phyloP scores from a whole-genome alignment of 2,329 filamentous ascomycete genomes.

The Exophiala sp. region DNA sequence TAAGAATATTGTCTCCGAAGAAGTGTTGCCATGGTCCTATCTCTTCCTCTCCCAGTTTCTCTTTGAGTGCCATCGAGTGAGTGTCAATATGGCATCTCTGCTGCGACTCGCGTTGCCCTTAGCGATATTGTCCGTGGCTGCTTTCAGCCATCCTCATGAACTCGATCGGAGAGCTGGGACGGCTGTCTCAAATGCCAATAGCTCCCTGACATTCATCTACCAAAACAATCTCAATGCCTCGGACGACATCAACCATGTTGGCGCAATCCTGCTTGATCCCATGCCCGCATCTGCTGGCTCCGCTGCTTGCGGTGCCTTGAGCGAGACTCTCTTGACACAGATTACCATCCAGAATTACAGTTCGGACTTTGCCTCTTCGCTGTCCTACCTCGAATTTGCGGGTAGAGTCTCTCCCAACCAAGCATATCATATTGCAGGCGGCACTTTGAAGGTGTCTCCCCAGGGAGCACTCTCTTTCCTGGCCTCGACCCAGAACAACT shows the following conservation, averaged over 20 bases:
- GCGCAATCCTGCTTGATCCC: slow-evolving; percentile 50
- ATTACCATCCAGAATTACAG: slow-evolving; percentile 41
- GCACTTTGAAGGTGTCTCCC: slow-evolving; percentile 36
- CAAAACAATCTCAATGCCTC: slow-evolving; percentile 55
- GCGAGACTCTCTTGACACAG: slow-evolving; percentile 47
- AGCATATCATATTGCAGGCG: slow-evolving; percentile 44
- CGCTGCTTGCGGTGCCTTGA: slow-evolving; percentile 45
- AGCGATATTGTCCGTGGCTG: slow-evolving; percentile 1
- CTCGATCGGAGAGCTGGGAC: background rate
- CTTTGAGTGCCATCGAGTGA: slow-evolving; percentile 3
- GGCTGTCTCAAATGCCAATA: slow-evolving; percentile 35
- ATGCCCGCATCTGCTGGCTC: slow-evolving; percentile 37
- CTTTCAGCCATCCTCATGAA: slow-evolving; percentile 6
- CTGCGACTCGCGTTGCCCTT: slow-evolving; percentile 8
- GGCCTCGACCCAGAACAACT: slow-evolving; percentile 29
- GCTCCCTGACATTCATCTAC: slow-evolving; percentile 50
- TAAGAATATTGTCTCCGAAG: slow-evolving; percentile 4
- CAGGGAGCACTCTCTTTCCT: slow-evolving; percentile 35
- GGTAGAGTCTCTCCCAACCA: slow-evolving; percentile 36
- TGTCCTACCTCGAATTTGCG: slow-evolving; percentile 47
- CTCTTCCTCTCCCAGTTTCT: slow-evolving; percentile 7
- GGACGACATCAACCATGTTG: slow-evolving; percentile 52
- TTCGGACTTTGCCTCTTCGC: slow-evolving; percentile 44
- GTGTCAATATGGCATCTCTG: slow-evolving; percentile 7
- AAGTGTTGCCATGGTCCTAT: background rate